Percentiles rank a stretch among this genome's conserved stretches.
phyloP scores from a whole-genome alignment of 257 asterid species.

The Nicotiana otophora region DNA sequence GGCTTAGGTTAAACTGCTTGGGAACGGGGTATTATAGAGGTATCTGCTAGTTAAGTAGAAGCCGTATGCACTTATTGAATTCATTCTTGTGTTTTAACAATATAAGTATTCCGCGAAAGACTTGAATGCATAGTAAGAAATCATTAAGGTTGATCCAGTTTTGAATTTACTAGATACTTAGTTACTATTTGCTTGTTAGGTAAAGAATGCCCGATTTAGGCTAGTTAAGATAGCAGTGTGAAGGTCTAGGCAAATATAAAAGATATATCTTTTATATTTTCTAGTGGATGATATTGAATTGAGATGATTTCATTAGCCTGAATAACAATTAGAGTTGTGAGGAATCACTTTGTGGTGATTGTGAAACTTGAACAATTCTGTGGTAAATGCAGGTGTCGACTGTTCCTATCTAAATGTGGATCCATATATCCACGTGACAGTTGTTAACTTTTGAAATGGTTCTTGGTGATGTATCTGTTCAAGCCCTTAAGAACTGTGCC shows the following conservation, averaged over 20 bases:
- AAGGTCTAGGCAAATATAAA: background rate
- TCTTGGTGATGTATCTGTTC: background rate
- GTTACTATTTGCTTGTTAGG: background rate
- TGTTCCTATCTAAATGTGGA: background rate
- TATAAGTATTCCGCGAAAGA: background rate
- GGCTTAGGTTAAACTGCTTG: background rate
- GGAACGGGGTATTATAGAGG: background rate
- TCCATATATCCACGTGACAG: background rate
- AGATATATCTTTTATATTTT: background rate
- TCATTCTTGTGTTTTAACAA: background rate
- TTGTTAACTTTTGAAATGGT: background rate
- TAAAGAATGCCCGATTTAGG: background rate
- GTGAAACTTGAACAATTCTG: background rate
- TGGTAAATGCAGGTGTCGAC: background rate
- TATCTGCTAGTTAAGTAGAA: background rate
- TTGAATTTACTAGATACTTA: background rate
- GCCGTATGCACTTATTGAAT: conserved; percentile 45
- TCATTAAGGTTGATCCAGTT: background rate
- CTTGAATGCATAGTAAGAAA: background rate
- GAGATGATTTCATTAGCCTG: background rate
- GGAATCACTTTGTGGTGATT: background rate
- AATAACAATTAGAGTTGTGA: background rate
- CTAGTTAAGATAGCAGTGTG: background rate
- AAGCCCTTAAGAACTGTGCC: background rate
- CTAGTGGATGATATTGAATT: background rate